Base-by-base conservation (phyloP, 2,329 filamentous ascomycete genomes). In the Colletotrichum limetticola region DNA sequence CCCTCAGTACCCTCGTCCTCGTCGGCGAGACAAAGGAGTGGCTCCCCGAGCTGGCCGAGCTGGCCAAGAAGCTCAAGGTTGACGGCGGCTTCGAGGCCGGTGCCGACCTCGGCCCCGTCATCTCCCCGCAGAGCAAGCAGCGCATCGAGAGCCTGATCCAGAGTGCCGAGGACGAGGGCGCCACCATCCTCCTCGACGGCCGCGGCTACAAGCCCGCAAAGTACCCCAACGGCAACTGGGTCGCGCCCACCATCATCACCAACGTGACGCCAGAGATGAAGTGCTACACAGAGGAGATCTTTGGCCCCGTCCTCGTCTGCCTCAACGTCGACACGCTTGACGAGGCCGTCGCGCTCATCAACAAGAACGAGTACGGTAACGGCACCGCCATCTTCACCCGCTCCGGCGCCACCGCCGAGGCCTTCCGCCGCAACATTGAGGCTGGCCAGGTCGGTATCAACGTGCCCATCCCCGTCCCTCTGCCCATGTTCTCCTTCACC, bases 371-470 rank as follows among this genome's bases (percentile, higher is more conserved):
- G 83, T 97, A 97, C 82, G 94, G 94, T 77, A 97, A 97, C 86
- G 94, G 94, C 76, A 92, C 92, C 12, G 94, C 94, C 78, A 94
- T 97, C 86, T 97, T 97, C 86, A 97, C 94, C 16, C 88, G 90
- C 75, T 94, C 91, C 24, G 94, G 94, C 26, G 86, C 94, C 7
- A 95, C 93, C 16, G 94, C 94, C 53, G 91, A 92, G 80, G 88
- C 89, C 28, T 97, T 96, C 89, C 92, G 94, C 79, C 90, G 91
- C 80, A 90, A 93, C 80, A 95, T 97, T 78, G 93, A 97, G 85
- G 93, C 94, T 66, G 94, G 94, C 28, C 94, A 97, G 86, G 92
- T 97, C 14, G 94, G 94, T 61, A 93, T 97, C 86, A 97, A 97
- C 78, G 93, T 95, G 12, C 93, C 93, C 24, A 95, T 95, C 78